Conservation (phyloP, 345 rosid species). For the Fremontodendron californicum region DNA sequence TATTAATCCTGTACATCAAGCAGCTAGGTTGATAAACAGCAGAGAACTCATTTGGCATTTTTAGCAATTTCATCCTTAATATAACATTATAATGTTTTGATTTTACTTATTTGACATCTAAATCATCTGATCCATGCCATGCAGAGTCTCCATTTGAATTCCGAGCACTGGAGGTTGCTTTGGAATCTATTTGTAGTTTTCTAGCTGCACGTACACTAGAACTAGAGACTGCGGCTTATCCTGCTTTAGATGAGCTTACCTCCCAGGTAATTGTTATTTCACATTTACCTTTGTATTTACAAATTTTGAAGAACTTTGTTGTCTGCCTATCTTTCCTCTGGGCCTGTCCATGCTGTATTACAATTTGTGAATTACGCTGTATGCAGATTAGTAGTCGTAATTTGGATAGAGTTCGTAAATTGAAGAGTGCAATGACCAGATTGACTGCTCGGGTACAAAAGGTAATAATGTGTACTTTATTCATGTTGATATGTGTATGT, state of each 20-base stretch:
- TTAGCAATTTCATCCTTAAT: neutral
- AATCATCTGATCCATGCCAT: constrained; percentile 24
- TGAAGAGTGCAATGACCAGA: constrained; percentile 97
- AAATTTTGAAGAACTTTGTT: neutral
- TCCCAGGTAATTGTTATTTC: constrained; percentile 50
- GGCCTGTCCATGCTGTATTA: neutral
- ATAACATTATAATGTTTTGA: neutral
- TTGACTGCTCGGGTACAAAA: constrained; percentile 94
- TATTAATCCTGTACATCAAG: neutral
- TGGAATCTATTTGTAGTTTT: constrained; percentile 94
- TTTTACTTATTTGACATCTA: constrained; percentile 7
- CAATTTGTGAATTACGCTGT: neutral
- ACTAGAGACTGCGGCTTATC: constrained; percentile 87
- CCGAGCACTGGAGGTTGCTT: constrained; percentile 84
- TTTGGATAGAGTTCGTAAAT: constrained; percentile 89
- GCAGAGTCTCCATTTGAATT: constrained; percentile 85
- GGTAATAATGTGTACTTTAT: constrained; percentile 32
- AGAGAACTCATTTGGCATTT: neutral
- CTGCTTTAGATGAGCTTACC: constrained; percentile 93
- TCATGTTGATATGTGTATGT: neutral
- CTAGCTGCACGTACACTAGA: constrained; percentile 88
- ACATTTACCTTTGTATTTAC: neutral
- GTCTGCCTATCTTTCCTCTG: neutral
- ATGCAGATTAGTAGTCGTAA: constrained; percentile 91
- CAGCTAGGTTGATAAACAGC: neutral